Base-by-base conservation (phyloP, 2,329 filamentous ascomycete species). In the Calonectria pteridis region DNA sequence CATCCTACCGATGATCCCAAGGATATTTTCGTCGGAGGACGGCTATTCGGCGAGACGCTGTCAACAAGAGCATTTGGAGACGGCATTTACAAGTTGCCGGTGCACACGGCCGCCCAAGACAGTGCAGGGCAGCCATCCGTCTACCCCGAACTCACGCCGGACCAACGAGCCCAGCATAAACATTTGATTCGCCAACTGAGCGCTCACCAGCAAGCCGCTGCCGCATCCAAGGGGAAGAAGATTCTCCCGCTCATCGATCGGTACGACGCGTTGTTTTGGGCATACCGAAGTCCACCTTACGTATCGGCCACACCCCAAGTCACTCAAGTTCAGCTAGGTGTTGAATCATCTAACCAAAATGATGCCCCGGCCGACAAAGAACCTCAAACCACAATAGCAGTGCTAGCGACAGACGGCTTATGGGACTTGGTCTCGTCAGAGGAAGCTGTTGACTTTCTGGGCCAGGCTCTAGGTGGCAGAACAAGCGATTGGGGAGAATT, bases 41-140 rank as follows among this genome's bases (percentile, higher is more conserved):
- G 67, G 11, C 31, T 69, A 14, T 69, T 69, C 18, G 67, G 67
- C 10, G 67, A 69, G 29, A 69, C 67, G n/a, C 55, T 69, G 20
- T 69, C 67, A 20, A 69, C 67, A 11, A 23, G 55, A 35, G 67
- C n/a, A 23, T 63, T 69, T 9, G 67, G 67, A 16, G 67, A 69
- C 20, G 67, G 55, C 23, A 63, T 69, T 2, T 69, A 69, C 67
- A 69, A 69, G 18, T 20, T 69, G 10, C 67, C 67, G 7, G 43
- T 69, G 18, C 28, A 5, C 20, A 23, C 5, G 16, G 31, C 20
- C 20, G 14, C 23, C 2, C 53, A 26, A 13, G 23, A 20, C 7
- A 26, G 9, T 1, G 29, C 40, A 63, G 16, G 23, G 0, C 28
- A 69, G 29, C 26, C 55, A 18, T 20, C 55, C 7, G 23, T n/a